These are phyloP conservation scores for Daldinia caldariorum DNA, from an alignment of 495 filamentous ascomycete species.

Conservation along the genomic window DNA sequence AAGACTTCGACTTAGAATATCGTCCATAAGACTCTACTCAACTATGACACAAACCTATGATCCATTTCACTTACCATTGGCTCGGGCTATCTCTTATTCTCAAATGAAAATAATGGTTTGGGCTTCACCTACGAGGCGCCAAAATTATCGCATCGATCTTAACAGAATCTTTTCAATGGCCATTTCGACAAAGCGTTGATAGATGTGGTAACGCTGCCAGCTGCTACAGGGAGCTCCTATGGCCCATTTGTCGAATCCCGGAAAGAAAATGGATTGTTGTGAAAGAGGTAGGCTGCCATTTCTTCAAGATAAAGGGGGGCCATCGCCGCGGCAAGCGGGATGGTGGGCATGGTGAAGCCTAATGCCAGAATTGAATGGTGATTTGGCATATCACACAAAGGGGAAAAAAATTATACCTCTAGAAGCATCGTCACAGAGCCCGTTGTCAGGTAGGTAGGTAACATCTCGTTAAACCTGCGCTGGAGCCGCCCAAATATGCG, in stretches of 20 bases:
- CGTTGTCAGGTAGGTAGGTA: slow-evolving; percentile 13
- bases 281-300: slow-evolving; percentile 20
- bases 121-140: slow-evolving; percentile 18
- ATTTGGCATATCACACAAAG: slow-evolving; percentile 11
- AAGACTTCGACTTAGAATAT: not conserved
- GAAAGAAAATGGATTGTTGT: slow-evolving; percentile 25
- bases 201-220: slow-evolving; percentile 32
- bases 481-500: slow-evolving; percentile 12
- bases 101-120: slow-evolving; percentile 5
- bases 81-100: slow-evolving; percentile 1
- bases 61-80: slow-evolving; percentile 30
- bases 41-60: slow-evolving; percentile 27
- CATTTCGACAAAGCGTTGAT: slow-evolving; percentile 13
- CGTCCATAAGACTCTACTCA: not conserved
- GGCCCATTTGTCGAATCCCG: slow-evolving; percentile 33
- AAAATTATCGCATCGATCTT: slow-evolving; percentile 21
- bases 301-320: slow-evolving; percentile 25
- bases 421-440: slow-evolving; percentile 2
- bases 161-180: slow-evolving; percentile 18
- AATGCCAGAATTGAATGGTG: slow-evolving; percentile 4
- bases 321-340: slow-evolving; percentile 26
- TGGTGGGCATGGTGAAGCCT: slow-evolving; percentile 36
- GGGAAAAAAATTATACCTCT: not conserved
- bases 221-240: not conserved
- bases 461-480: slow-evolving; percentile 21